Evolutionary conservation across 345 rosid genomes (phyloP).

Genomic region (Nephelium lappaceum): DNA sequence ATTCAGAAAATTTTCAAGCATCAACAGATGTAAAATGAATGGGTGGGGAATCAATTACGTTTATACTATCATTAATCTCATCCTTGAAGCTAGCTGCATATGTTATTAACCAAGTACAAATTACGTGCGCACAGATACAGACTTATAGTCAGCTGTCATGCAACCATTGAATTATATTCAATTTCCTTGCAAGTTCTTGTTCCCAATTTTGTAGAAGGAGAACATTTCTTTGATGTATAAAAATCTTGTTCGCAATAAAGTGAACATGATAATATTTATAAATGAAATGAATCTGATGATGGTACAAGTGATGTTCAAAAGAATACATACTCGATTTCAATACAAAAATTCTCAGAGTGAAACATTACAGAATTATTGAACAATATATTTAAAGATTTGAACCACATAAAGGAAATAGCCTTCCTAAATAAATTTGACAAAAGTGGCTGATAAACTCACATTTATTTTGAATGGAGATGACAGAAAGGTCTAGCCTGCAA

Average conservation of each 20-base stretch:
- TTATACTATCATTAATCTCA: neutral
- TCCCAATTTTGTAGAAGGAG: neutral
- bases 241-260: neutral
- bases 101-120: neutral
- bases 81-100: neutral
- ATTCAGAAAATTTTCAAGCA: too few species aligned
- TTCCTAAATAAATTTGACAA: neutral
- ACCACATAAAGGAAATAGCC: conserved; percentile 2
- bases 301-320: conserved; percentile 14
- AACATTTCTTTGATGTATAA: neutral
- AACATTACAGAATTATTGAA: conserved; percentile 7
- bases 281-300: neutral
- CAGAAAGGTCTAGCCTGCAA: conserved; percentile 60
- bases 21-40: neutral
- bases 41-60: neutral
- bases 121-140: too few species aligned
- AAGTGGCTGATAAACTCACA: neutral
- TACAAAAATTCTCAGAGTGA: neutral
- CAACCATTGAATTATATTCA: neutral
- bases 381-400: conserved; percentile 2
- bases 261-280: neutral
- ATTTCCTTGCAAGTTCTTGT: neutral
- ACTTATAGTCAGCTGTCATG: neutral
- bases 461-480: neutral
- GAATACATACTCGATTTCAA: conserved; percentile 28